Evolutionary conservation across 2,329 filamentous ascomycete genomes (phyloP).

Genomic region (Fusarium xyrophilum): DNA sequence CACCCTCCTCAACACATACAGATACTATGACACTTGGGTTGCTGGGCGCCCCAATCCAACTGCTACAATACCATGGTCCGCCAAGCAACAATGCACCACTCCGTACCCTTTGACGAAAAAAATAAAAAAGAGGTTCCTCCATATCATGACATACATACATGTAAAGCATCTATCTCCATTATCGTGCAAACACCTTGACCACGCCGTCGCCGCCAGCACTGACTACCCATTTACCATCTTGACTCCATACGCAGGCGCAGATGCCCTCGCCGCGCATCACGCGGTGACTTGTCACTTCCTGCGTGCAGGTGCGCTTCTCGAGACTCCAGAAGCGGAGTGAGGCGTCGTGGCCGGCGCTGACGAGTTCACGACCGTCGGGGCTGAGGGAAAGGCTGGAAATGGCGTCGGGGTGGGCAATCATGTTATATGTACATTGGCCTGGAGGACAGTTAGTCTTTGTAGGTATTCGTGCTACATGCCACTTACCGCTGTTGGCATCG

Average conservation of each 20-base stretch:
- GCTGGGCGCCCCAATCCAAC: constrained; percentile 26
- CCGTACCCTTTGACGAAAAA: background rate
- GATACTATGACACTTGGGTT: constrained; percentile 33
- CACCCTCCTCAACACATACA: constrained; percentile 21
- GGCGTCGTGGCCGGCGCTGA: constrained; percentile 94
- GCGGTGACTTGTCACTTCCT: constrained; percentile 92
- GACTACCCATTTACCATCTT: constrained; percentile 92
- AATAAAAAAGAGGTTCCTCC: background rate
- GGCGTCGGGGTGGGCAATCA: constrained; percentile 93
- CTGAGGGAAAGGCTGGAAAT: constrained; percentile 92
- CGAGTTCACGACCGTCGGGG: constrained; percentile 90
- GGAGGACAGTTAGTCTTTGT: constrained; percentile 16
- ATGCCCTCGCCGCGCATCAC: constrained; percentile 97
- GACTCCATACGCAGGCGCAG: constrained; percentile 93
- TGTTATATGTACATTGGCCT: constrained; percentile 99
- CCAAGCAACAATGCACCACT: constrained; percentile 29
- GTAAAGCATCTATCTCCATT: constrained; percentile 9
- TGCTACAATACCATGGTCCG: constrained; percentile 6
- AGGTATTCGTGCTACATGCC: constrained; percentile 45
- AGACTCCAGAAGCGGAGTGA: constrained; percentile 96
- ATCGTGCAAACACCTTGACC: constrained; percentile 82
- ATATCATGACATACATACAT: constrained; percentile 12
- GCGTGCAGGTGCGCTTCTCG: constrained; percentile 92
- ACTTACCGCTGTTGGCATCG: constrained; percentile 97
- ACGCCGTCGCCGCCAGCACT: constrained; percentile 94